Evolutionary conservation across 2,329 filamentous ascomycete genomes (phyloP).

Genomic region (Scolecobasidium constrictum): DNA sequence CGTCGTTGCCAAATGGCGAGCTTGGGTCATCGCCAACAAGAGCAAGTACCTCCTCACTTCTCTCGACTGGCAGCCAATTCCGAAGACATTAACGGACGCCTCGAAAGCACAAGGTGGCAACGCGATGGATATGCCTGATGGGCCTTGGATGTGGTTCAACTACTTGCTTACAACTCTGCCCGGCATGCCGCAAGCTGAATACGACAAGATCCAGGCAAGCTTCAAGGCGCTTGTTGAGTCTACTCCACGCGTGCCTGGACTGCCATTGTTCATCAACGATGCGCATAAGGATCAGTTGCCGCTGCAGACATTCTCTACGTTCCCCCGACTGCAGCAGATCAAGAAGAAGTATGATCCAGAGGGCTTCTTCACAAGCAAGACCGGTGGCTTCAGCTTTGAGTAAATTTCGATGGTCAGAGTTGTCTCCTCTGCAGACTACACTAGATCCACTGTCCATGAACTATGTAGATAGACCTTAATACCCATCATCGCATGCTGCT

Average conservation of each 20-base stretch:
- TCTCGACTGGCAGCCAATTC: conserved; percentile 21
- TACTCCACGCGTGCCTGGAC: conserved; percentile 17
- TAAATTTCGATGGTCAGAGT: too few species aligned
- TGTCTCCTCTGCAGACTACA: too few species aligned
- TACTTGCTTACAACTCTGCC: conserved; percentile 19
- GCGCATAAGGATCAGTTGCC: background rate
- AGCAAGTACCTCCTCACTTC: conserved; percentile 17
- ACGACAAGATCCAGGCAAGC: conserved; percentile 19
- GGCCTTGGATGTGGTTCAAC: conserved; percentile 22
- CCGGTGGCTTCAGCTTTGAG: background rate
- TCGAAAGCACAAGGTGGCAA: conserved; percentile 22
- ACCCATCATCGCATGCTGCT: too few species aligned
- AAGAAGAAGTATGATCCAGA: conserved; percentile 9
- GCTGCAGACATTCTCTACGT: background rate
- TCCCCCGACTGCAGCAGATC: background rate
- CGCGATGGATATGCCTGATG: conserved; percentile 25
- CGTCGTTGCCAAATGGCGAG: conserved; percentile 18
- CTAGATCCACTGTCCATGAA: too few species aligned
- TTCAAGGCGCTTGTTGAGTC: conserved; percentile 20
- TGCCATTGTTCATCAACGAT: background rate
- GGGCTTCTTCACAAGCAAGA: conserved; percentile 5
- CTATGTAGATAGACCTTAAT: too few species aligned
- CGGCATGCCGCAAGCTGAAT: conserved; percentile 15
- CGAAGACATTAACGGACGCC: conserved; percentile 21
- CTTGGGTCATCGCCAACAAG: conserved; percentile 22